A percentile compares a stretch with the other conserved stretches of the same genome.
Conservation (phyloP, 345 rosid species). For the Salix arbutifolia region DNA sequence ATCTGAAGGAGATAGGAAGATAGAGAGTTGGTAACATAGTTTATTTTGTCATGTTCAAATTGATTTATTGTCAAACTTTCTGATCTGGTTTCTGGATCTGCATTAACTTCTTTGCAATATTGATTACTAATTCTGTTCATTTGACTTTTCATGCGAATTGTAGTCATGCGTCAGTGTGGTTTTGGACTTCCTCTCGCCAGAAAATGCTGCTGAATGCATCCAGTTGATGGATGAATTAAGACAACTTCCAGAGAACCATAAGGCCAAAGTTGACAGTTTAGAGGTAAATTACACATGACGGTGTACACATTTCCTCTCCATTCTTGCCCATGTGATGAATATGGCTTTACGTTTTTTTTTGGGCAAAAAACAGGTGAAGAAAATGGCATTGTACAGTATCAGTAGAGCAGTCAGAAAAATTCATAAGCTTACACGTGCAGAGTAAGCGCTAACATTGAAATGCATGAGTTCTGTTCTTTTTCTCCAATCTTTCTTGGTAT, state of each 20-base stretch:
- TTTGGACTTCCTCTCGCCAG: slow-evolving; percentile 81
- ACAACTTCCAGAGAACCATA: slow-evolving; percentile 61
- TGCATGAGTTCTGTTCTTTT: background rate
- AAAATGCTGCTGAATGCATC: slow-evolving; percentile 59
- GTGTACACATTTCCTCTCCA: background rate
- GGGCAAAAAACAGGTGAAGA: slow-evolving; percentile 58
- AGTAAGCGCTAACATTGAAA: slow-evolving; percentile 25
- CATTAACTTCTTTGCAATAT: background rate
- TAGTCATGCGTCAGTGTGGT: slow-evolving; percentile 91
- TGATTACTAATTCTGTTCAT: slow-evolving; percentile 4
- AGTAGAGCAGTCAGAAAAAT: slow-evolving; percentile 64
- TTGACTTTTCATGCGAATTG: slow-evolving; percentile 16
- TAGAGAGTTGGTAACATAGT: too few relatives aligned
- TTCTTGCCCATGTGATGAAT: background rate
- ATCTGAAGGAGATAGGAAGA: too few relatives aligned
- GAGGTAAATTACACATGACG: slow-evolving; percentile 45
- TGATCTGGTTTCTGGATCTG: background rate
- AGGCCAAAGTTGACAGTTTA: slow-evolving; percentile 52
- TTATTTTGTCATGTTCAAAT: background rate
- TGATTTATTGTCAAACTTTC: background rate
- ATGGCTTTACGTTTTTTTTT: background rate
- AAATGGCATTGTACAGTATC: slow-evolving; percentile 67
- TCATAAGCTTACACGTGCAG: slow-evolving; percentile 59
- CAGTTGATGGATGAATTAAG: slow-evolving; percentile 62
- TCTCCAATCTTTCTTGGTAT: background rate